Base-by-base conservation (phyloP, 2,329 filamentous ascomycete species). In the Hymenoscyphus albidus region DNA sequence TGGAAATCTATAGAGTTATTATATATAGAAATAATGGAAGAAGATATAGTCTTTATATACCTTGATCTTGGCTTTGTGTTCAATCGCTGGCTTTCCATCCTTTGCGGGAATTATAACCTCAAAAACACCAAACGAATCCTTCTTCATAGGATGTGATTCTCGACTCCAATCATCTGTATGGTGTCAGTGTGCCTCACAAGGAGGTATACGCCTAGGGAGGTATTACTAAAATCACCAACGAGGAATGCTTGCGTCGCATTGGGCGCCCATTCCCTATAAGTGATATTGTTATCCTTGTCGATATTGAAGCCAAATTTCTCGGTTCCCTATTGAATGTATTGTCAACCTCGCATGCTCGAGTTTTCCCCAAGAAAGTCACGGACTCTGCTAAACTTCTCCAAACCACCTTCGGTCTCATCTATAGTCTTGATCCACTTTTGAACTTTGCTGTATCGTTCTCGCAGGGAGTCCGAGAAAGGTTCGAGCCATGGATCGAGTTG, bases 61-160 rank as follows among this genome's bases (percentile, higher is more conserved):
- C 89, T 99, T 99, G 79, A 99, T 79, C 80, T 97, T 99, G 72
- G 93, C 96, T 71, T 97, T 92, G 80, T 99, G 95, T 59, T 89
- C 84, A 73, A 99, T 97, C 3, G 88, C 88, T 56, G 92, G 83
- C 67, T 90, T 80, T 40, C 93, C 93, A 74, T 92, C 79, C 64
- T 85, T 85, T 58, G 90, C 86, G 12, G 91, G 90, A 9, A 99
- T 72, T 0, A 81, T 85, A 61, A 97, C 87, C 74, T 96, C 90
- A 80, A 94, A 99, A 35, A 96, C 88, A 4, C 95, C 95, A 76
- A 87, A 98, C 51, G 83, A 78, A 74, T 96, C 86, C 80, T 91
- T 95, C 74, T 85, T 90, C 95, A 99, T 97, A 61, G 89, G 88
- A 71, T 95, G 91, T 31, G 92, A 87, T 67, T 87, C 85, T 73